Percentiles rank a stretch among this genome's conserved stretches.
These are phyloP conservation scores for Amanita polypyramis DNA, from an alignment of 768 basidiomycete genomes.

Conservation along the genomic window DNA sequence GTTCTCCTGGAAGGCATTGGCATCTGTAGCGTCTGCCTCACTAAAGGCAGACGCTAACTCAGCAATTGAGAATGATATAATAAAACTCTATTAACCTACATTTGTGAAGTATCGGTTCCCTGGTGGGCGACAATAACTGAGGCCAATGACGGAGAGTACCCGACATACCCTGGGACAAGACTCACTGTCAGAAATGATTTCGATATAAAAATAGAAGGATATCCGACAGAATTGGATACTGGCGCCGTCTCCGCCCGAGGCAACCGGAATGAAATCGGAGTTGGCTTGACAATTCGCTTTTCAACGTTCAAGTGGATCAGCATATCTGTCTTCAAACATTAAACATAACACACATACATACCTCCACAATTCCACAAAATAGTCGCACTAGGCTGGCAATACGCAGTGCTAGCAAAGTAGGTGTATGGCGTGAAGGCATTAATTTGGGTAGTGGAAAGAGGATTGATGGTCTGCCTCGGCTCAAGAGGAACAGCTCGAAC, in stretches of 20 bases:
- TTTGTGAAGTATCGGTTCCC: constrained; percentile 27
- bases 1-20: constrained; percentile 18
- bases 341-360: constrained; percentile 16
- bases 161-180: constrained; percentile 15
- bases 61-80: not conserved
- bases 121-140: constrained; percentile 34
- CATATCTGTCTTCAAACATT: no score
- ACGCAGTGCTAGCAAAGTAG: constrained; percentile 38
- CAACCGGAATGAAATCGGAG: constrained; percentile 28
- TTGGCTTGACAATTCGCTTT: constrained; percentile 31
- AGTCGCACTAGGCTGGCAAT: constrained; percentile 34
- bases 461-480: constrained; percentile 16
- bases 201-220: not conserved
- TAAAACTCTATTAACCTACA: constrained; percentile 17
- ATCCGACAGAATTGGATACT: constrained; percentile 28
- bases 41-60: constrained; percentile 15
- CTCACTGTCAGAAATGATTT: not conserved
- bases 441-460: constrained; percentile 32
- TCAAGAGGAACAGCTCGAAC: not conserved
- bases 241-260: constrained; percentile 34
- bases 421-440: constrained; percentile 34
- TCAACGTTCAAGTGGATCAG: constrained; percentile 9
- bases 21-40: constrained; percentile 28
- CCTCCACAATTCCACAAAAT: constrained; percentile 43
- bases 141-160: constrained; percentile 20